phyloP scores from a whole-genome alignment of 2,329 filamentous ascomycete species.

The Albifimbria verrucaria region DNA sequence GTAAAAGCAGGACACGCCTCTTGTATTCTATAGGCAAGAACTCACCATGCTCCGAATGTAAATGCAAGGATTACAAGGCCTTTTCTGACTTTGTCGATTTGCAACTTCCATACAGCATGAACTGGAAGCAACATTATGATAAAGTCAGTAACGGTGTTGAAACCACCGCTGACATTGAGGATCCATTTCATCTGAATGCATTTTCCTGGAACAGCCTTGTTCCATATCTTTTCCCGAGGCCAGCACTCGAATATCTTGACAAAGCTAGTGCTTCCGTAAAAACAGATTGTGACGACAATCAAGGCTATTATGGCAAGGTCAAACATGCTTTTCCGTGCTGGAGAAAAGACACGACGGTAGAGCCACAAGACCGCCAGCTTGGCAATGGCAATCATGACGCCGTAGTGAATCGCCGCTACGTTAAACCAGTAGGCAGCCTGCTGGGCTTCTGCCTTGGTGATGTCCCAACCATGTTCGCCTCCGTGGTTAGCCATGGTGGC shows the following conservation, averaged over 20 bases:
- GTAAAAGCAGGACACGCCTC: too few species aligned
- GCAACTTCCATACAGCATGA: constrained; percentile 5
- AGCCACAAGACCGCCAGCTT: constrained; percentile 7
- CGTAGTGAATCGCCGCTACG: constrained; percentile 7
- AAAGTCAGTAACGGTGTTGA: constrained; percentile 6
- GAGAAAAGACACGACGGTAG: constrained; percentile 9
- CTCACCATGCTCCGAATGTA: constrained; percentile 7
- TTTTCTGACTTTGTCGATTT: constrained; percentile 4
- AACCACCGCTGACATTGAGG: constrained; percentile 7
- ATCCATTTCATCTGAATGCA: constrained; percentile 6
- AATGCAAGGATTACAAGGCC: constrained; percentile 4
- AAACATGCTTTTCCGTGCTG: constrained; percentile 3
- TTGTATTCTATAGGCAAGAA: too few species aligned
- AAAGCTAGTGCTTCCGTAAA: constrained; percentile 5
- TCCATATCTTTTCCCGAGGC: constrained; percentile 8
- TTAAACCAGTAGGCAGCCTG: constrained; percentile 8
- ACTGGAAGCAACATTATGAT: constrained; percentile 7
- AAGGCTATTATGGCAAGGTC: constrained; percentile 1
- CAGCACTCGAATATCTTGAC: constrained; percentile 8
- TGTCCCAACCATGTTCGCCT: constrained; percentile 7
- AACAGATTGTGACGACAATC: constrained; percentile 1
- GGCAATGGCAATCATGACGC: constrained; percentile 8
- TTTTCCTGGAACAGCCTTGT: constrained; percentile 3
- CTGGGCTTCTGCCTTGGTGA: constrained; percentile 2
- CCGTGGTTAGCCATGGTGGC: constrained; percentile 8